These are phyloP conservation scores for Boletus sensibilis DNA, from an alignment of 768 basidiomycete genomes.

Conservation along the genomic window DNA sequence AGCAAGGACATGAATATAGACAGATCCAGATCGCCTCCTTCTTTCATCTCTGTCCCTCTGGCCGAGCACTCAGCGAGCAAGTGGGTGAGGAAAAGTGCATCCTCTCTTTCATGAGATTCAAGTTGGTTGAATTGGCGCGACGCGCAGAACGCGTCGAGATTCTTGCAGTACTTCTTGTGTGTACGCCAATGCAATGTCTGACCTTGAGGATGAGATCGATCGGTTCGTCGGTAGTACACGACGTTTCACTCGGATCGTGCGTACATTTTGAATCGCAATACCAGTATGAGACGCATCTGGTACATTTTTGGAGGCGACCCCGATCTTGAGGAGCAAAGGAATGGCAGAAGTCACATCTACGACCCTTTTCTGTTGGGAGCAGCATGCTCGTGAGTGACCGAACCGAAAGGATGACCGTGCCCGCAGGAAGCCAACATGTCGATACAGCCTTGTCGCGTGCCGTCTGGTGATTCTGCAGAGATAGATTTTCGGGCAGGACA, in stretches of 20 bases:
- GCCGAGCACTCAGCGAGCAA: constrained; percentile 44
- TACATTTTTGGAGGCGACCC: constrained; percentile 51
- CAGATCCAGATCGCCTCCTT: constrained; percentile 28
- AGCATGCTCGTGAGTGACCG: constrained; percentile 48
- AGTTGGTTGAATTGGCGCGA: constrained; percentile 50
- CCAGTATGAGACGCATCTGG: constrained; percentile 68
- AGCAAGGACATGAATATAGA: constrained; percentile 45
- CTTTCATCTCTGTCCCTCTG: constrained; percentile 1
- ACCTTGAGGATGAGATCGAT: constrained; percentile 41
- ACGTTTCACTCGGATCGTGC: constrained; percentile 21
- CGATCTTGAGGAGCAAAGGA: constrained; percentile 28
- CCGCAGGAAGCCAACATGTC: constrained; percentile 37
- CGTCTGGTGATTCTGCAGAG: constrained; percentile 43
- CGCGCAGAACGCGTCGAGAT: constrained; percentile 44
- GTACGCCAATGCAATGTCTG: constrained; percentile 66
- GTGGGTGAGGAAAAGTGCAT: constrained; percentile 65
- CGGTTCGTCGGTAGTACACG: constrained; percentile 9
- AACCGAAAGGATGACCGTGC: constrained; percentile 48
- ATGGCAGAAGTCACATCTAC: constrained; percentile 67
- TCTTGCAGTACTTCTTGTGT: constrained; percentile 71
- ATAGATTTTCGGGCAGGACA: constrained; percentile 11
- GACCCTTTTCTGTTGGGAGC: constrained; percentile 55
- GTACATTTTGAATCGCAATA: constrained; percentile 70
- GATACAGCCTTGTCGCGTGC: constrained; percentile 55
- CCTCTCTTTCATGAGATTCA: constrained; percentile 52